These are phyloP conservation scores for Guyanaporus albipodus DNA, from an alignment of 768 basidiomycete species.

Conservation along the genomic window DNA sequence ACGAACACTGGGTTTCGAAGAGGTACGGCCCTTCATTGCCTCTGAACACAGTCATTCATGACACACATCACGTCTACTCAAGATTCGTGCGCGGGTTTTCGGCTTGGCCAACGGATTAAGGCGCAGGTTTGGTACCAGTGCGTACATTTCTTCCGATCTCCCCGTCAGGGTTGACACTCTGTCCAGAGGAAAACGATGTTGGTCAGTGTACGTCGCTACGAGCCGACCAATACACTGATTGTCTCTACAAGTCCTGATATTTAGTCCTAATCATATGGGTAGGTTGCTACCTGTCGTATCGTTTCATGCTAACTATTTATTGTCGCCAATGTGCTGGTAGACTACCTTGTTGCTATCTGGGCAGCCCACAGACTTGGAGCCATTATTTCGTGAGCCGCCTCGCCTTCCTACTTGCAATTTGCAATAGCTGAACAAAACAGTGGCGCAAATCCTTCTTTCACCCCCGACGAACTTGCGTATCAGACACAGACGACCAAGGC, in stretches of 20 bases:
- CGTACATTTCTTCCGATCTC: constrained; percentile 10
- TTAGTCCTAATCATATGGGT: constrained; percentile 68
- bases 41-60: background rate
- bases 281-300: constrained; percentile 9
- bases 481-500: constrained; percentile 50
- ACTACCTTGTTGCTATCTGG: constrained; percentile 55
- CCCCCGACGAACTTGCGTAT: constrained; percentile 52
- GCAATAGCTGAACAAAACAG: constrained; percentile 29
- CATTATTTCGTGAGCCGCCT: constrained; percentile 47
- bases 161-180: background rate
- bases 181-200: constrained; percentile 36
- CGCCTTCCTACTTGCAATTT: background rate
- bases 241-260: constrained; percentile 49
- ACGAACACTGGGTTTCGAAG: constrained; percentile 32
- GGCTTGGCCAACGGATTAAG: constrained; percentile 39
- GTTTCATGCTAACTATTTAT: background rate
- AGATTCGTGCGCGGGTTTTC: constrained; percentile 36
- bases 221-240: constrained; percentile 2
- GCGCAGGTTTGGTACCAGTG: constrained; percentile 33
- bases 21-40: constrained; percentile 23
- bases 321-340: constrained; percentile 23
- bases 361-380: constrained; percentile 55
- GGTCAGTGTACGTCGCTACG: constrained; percentile 25
- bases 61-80: background rate
- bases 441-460: constrained; percentile 61